Evolutionary conservation across 768 basidiomycete genomes (phyloP), one percentile per base, ranked within the genome.

Genomic region (Tulasnella calospora): DNA sequence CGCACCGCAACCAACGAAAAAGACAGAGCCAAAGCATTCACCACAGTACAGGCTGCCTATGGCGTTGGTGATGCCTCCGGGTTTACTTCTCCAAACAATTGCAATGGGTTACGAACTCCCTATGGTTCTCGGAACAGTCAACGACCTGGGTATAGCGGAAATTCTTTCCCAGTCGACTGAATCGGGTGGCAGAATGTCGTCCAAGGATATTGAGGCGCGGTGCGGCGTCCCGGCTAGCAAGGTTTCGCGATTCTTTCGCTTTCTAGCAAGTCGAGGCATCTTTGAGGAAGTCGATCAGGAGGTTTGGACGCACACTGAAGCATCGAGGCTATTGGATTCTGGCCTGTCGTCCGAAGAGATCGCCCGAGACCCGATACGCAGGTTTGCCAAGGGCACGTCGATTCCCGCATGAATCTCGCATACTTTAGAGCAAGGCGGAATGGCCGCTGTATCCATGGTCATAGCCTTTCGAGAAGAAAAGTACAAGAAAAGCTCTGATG

Each of bases 231-330:
- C 73, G 23, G 30, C 30, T 23, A 40, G 27, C 35, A 73, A 73
- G 40, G 41, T 73, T 15, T 73, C 73, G 13, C 38, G 41, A 6
- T 47, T 73, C 30, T 23, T 73, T 23, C 73, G 73, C 38, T 40
- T 46, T 23, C 15, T 73, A 17, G 21, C 38, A 6, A 23, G 73
- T 21, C 73, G 41, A 15, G 73, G 73, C 7, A 73, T 73, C 21
- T 73, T 73, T 27, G 30, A 46, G 30, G 73, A 73, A n/a, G 35
- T 73, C 15, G 2, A 6, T 15, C 71, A 9, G 35, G 40, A 73
- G 4, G 73, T 73, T n/a, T 73, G 73, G 73, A 17, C 40, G 13
- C 73, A 73, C n/a, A 73, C 73, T 38, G 41, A 47, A 8, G 27
- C 40, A 21, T 73, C 73, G 2, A 38, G 8, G 19, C 15, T 46